A percentile compares a stretch with the other conserved stretches of the same genome.
Evolutionary conservation across 352 stramenopile genomes (phyloP).

Genomic region (Globisporangium ultimum): DNA sequence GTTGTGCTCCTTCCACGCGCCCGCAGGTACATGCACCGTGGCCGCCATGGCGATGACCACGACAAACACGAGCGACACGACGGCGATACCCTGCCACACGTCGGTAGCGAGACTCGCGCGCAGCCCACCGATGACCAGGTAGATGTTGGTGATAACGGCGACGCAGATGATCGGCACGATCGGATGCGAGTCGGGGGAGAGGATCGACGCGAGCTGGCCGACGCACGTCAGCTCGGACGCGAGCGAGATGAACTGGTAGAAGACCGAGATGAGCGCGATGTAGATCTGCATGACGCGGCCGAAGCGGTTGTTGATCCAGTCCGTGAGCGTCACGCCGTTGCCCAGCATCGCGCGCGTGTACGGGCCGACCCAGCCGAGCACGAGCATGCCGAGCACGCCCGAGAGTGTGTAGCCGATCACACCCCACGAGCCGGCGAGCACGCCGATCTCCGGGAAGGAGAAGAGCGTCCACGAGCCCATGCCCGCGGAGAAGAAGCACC

Average conservation of each 20-base stretch:
- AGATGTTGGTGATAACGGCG: conserved; percentile 65
- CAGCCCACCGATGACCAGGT: conserved; percentile 69
- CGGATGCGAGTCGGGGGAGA: conserved; percentile 44
- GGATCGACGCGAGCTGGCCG: conserved; percentile 42
- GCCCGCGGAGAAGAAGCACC: conserved; percentile 75
- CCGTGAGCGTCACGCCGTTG: conserved; percentile 69
- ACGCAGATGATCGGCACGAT: conserved; percentile 60
- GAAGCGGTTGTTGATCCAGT: conserved; percentile 62
- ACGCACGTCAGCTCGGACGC: conserved; percentile 68
- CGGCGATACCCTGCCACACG: conserved; percentile 67
- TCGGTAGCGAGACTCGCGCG: conserved; percentile 71
- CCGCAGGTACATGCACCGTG: conserved; percentile 42
- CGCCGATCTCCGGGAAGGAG: conserved; percentile 73
- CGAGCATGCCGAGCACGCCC: conserved; percentile 47
- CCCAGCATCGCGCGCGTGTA: conserved; percentile 58
- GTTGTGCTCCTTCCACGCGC: conserved; percentile 48
- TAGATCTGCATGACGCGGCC: conserved; percentile 67
- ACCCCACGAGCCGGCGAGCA: conserved; percentile 65
- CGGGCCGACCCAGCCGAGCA: conserved; percentile 50
- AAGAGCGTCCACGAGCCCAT: conserved; percentile 79
- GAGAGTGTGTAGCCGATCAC: conserved; percentile 78
- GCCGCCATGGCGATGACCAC: conserved; percentile 66
- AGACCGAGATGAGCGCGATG: conserved; percentile 59
- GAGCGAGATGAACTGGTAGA: conserved; percentile 84
- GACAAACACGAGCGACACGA: conserved; percentile 49